Evolutionary conservation across 1,284 basidiomycete species (phyloP).

Genomic region (Leucoagaricus sp.): DNA sequence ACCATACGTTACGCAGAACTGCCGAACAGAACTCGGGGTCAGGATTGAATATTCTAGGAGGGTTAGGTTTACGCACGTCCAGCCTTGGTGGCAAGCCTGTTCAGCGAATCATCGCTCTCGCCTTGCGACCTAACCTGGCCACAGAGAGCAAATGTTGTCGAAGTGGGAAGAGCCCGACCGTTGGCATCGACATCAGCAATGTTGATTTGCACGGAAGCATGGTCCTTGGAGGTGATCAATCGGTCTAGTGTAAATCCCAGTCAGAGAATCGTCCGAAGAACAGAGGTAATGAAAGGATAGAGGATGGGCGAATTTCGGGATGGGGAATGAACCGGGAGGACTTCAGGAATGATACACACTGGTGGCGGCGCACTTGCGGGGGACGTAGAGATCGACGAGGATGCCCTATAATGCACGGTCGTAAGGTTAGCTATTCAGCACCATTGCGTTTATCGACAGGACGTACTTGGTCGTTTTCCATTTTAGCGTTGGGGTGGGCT

Average conservation of each 20-base stretch:
- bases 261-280: not conserved
- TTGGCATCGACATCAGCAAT: constrained; percentile 94
- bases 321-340: not conserved
- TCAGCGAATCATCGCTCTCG: constrained; percentile 96
- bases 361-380: constrained; percentile 97
- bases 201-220: constrained; percentile 97
- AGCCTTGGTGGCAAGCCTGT: constrained; percentile 94
- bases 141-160: constrained; percentile 92
- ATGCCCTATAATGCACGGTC: constrained; percentile 67
- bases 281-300: not conserved
- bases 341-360: constrained; percentile 56
- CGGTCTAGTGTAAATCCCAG: constrained; percentile 59
- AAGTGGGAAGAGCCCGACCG: constrained; percentile 86
- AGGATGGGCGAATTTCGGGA: not conserved
- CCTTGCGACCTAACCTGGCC: constrained; percentile 94
- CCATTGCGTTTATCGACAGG: not conserved
- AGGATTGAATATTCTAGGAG: not conserved
- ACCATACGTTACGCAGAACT: constrained; percentile 81
- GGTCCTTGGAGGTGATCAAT: constrained; percentile 98
- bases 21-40: constrained; percentile 9
- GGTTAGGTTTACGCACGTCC: constrained; percentile 73
- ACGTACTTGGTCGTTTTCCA: constrained; percentile 81
- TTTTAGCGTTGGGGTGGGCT: constrained; percentile 37
- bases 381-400: constrained; percentile 99
- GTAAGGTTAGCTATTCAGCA: constrained; percentile 13